Conservation (phyloP, 2,329 filamentous ascomycete genomes). For the Pseudogymnoascus sp. region DNA sequence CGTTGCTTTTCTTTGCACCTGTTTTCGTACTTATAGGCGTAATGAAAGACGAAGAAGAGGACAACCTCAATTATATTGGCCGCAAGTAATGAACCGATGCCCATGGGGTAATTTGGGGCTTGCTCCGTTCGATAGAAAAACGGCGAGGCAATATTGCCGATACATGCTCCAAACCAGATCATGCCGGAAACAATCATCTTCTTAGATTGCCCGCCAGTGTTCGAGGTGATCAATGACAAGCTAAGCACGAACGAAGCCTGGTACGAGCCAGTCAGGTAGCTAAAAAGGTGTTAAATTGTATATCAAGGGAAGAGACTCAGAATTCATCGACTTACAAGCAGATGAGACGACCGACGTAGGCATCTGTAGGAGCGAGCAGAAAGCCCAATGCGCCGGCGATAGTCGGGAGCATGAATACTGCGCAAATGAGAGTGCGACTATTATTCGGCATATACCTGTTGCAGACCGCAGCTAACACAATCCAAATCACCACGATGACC, state of each 20-base stretch:
- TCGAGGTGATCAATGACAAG: conserved; percentile 48
- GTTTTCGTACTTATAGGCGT: conserved; percentile 34
- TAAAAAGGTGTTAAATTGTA: conserved; percentile 27
- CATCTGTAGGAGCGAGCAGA: conserved; percentile 41
- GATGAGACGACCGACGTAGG: conserved; percentile 45
- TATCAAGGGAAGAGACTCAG: neutral
- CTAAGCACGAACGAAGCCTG: conserved; percentile 25
- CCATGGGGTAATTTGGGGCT: conserved; percentile 33
- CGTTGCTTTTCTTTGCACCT: conserved; percentile 25
- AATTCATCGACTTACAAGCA: conserved; percentile 35
- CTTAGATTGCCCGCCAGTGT: conserved; percentile 42
- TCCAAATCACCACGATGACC: conserved; percentile 49
- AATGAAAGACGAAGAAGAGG: conserved; percentile 33
- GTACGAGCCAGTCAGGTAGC: conserved; percentile 33
- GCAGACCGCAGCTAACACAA: conserved; percentile 34
- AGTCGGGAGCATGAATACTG: conserved; percentile 50
- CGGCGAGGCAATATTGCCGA: conserved; percentile 52
- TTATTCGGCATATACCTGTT: conserved; percentile 36
- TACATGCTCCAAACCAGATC: conserved; percentile 51
- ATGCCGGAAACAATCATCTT: conserved; percentile 45
- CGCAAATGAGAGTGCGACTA: conserved; percentile 43
- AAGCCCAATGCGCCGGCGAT: conserved; percentile 51
- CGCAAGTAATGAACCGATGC: conserved; percentile 36
- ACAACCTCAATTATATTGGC: conserved; percentile 32
- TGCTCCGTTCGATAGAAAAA: conserved; percentile 52